Evolutionary conservation across 352 stramenopile species (phyloP), one percentile per base, ranked within the genome.

Genomic region (Pythium sukuiense): DNA sequence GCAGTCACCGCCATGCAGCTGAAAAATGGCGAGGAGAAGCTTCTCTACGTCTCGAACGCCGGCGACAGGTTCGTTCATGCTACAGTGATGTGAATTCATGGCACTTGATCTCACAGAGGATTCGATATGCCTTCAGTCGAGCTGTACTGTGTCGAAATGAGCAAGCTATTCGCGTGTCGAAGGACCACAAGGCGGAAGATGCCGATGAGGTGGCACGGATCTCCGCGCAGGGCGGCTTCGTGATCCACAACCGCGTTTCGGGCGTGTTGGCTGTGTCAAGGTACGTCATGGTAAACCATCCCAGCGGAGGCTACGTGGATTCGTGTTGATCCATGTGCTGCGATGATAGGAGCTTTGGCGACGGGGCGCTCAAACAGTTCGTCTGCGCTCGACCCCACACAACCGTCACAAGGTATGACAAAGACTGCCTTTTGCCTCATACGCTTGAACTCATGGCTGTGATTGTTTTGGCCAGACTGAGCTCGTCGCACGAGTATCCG

Each of bases 161-260:
- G 11, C 58, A 73, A 57, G 84, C 84, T 1, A 53, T 81, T 60
- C 77, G 83, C 14, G 63, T 95, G 32, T 88, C 82, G 0, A 79
- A 81, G 71, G 86, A 95, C 58, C 84, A 95, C 73, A 92, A 93
- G 63, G 83, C 86, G 18, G 79, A 78, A 20, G 74, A 89, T 41
- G 72, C 67, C 0, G 60, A 77, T 0, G 86, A 95, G 58, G 66
- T 79, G 20, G 71, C 81, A 16, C 80, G 86, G 14, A 85, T 95
- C 35, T 70, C 76, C 50, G 63, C 82, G 5, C 59, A 72, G 1
- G 86, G 86, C 30, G 86, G 86, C 13, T 93, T 95, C 54, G 78
- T 95, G 53, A 72, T 89, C 46, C 76, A 91, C 37, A 65, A 88
- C 37, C 82, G 86, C 32, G 83, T 92, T 53, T 83, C 79, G 18